A percentile compares a stretch with the other conserved stretches of the same genome.
Conservation (phyloP, 2,329 filamentous ascomycete species). For the Colletotrichum sp. region DNA sequence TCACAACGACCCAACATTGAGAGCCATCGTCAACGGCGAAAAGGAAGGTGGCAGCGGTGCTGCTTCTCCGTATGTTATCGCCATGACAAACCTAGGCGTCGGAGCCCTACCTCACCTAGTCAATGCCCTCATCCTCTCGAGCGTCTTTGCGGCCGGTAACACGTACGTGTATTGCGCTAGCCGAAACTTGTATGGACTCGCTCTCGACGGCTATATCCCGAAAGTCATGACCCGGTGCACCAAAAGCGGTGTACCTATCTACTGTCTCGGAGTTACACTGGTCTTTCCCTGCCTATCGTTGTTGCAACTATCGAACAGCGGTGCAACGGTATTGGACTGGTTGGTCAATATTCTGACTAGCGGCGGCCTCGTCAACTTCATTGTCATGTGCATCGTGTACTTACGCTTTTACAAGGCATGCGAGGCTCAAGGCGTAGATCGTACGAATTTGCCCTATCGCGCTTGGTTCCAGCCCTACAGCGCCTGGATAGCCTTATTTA, state of each 20-base stretch:
- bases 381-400: constrained; percentile 50
- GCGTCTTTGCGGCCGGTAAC: constrained; percentile 67
- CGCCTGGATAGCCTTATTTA: constrained; percentile 57
- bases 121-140: constrained; percentile 61
- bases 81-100: constrained; percentile 66
- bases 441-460: constrained; percentile 65
- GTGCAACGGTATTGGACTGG: constrained; percentile 72
- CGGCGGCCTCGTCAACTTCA: constrained; percentile 49
- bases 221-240: constrained; percentile 28
- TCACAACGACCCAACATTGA: constrained; percentile 47
- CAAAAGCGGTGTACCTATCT: constrained; percentile 32
- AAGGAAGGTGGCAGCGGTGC: constrained; percentile 48
- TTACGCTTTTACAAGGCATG: constrained; percentile 68
- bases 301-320: constrained; percentile 33
- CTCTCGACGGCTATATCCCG: constrained; percentile 57
- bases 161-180: constrained; percentile 62
- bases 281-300: background rate
- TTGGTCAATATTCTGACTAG: constrained; percentile 60
- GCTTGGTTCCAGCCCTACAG: constrained; percentile 72
- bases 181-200: constrained; percentile 59
- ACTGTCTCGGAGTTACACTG: constrained; percentile 3
- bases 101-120: constrained; percentile 67
- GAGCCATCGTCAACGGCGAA: constrained; percentile 21
- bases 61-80: constrained; percentile 67
- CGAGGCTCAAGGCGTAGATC: constrained; percentile 53